phyloP scores from a whole-genome alignment of 2,329 filamentous ascomycete genomes.

The Exophiala calicioides region DNA sequence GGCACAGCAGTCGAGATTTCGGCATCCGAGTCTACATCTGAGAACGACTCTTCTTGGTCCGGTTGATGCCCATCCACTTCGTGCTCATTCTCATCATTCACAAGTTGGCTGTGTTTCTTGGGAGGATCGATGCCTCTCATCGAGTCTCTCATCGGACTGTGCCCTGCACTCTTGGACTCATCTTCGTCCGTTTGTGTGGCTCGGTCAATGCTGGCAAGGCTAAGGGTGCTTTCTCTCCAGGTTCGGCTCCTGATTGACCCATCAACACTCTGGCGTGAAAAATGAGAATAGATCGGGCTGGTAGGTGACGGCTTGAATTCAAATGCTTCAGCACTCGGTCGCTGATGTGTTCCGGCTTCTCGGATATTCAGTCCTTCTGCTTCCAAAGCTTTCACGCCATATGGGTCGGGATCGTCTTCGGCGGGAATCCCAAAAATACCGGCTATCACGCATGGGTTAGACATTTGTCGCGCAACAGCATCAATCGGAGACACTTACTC shows the following conservation, averaged over 20 bases:
- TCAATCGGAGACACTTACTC: conserved; percentile 47
- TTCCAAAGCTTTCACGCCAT: conserved; percentile 85
- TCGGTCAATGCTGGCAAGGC: conserved; percentile 62
- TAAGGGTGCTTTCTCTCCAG: conserved; percentile 66
- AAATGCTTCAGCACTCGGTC: conserved; percentile 77
- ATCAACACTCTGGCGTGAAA: conserved; percentile 67
- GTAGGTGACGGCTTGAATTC: conserved; percentile 76
- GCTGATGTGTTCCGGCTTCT: conserved; percentile 76
- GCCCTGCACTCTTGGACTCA: conserved; percentile 58
- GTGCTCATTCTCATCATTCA: conserved; percentile 15
- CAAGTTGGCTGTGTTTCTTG: conserved; percentile 25
- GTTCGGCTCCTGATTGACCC: conserved; percentile 69
- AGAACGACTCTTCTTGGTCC: conserved; percentile 22
- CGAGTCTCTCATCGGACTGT: conserved; percentile 38
- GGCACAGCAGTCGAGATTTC: conserved; percentile 64
- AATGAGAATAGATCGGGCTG: conserved; percentile 66
- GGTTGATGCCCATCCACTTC: not conserved
- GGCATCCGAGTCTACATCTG: conserved; percentile 31
- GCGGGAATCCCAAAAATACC: conserved; percentile 75
- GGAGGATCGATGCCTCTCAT: conserved; percentile 11
- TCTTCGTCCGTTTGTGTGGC: conserved; percentile 68
- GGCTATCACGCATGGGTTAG: conserved; percentile 32
- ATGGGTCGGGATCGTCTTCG: conserved; percentile 83
- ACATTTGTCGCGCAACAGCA: conserved; percentile 38
- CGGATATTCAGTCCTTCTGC: conserved; percentile 85